Percentiles rank a stretch among this genome's conserved stretches.
Conservation (phyloP, 345 rosid species). For the Acer yangbiense region DNA sequence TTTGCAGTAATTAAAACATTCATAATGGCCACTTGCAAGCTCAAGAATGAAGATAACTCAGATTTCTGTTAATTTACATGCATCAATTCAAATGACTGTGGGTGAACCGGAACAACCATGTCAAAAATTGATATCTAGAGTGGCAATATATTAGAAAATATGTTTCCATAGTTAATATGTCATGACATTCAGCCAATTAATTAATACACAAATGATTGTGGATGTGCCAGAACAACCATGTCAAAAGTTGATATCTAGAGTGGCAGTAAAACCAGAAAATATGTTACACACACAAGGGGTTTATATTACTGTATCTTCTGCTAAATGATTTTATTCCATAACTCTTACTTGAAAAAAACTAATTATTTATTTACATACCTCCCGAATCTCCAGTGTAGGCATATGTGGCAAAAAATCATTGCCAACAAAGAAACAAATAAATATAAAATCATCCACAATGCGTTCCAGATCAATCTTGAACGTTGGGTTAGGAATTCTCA, state of each 20-base stretch:
- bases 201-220: background rate
- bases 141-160: background rate
- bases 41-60: background rate
- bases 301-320: too few relatives aligned
- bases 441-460: conserved; percentile 89
- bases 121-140: background rate
- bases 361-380: conserved; percentile 54
- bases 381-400: conserved; percentile 97
- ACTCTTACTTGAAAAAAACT: background rate
- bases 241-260: background rate
- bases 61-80: background rate
- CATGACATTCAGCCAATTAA: background rate
- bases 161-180: background rate
- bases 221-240: background rate
- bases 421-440: conserved; percentile 97
- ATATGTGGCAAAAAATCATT: conserved; percentile 98
- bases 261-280: background rate
- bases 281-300: background rate
- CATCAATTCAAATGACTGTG: background rate
- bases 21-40: background rate
- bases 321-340: background rate
- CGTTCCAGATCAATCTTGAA: conserved; percentile 64
- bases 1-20: background rate
- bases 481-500: conserved; percentile 57
- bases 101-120: background rate